Conservation (phyloP, 371 early-diverging fungal genomes). For the Mortierella sp. region DNA sequence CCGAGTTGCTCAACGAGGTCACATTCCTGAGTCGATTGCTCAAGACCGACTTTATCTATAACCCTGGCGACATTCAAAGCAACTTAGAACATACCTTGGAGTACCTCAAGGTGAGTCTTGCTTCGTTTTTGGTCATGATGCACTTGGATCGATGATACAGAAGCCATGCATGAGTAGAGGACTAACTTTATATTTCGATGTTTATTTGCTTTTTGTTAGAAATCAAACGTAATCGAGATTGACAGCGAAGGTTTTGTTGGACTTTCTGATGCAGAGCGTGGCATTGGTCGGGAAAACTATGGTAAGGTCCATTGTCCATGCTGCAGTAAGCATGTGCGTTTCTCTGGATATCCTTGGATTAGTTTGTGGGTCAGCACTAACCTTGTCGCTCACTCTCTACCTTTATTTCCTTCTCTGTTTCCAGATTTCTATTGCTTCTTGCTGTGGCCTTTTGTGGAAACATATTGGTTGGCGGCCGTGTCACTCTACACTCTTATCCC, state of each 20-base stretch:
- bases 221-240: slow-evolving; percentile 69
- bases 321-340: neutral
- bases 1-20: slow-evolving; percentile 75
- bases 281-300: slow-evolving; percentile 88
- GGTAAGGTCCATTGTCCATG: slow-evolving; percentile 53
- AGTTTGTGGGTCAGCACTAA: neutral
- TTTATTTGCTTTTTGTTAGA: slow-evolving; percentile 52
- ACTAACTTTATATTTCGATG: slow-evolving; percentile 12
- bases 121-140: neutral
- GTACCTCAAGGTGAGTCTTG: slow-evolving; percentile 66
- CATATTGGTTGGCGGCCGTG: slow-evolving; percentile 83
- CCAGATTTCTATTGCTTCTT: slow-evolving; percentile 89
- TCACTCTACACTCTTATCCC: slow-evolving; percentile 51
- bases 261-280: slow-evolving; percentile 74
- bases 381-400: neutral
- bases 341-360: no score
- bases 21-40: slow-evolving; percentile 84
- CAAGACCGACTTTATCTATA: slow-evolving; percentile 89
- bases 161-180: neutral
- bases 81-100: slow-evolving; percentile 79
- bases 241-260: slow-evolving; percentile 70
- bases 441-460: slow-evolving; percentile 92
- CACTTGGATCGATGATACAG: neutral
- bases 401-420: no score
- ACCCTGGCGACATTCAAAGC: slow-evolving; percentile 79